A percentile compares a stretch with the other conserved stretches of the same genome.
These are phyloP conservation scores for Papilionanthe hybrid DNA, from an alignment of 116 monocot species.

Conservation along the genomic window DNA sequence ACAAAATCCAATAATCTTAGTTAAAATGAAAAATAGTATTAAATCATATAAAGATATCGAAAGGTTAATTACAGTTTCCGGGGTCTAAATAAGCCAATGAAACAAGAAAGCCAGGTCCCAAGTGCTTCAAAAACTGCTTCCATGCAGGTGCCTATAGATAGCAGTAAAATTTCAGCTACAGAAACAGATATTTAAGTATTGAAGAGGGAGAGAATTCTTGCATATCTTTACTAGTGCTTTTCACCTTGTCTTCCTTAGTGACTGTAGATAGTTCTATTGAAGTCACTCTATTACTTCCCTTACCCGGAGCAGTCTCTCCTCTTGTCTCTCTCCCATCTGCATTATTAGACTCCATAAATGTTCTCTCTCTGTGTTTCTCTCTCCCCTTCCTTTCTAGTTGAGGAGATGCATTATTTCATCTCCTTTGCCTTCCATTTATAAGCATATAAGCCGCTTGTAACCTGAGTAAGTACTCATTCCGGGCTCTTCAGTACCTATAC, in stretches of 20 bases:
- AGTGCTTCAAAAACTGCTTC: conserved; percentile 51
- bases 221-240: not conserved
- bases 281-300: not conserved
- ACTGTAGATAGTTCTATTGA: not conserved
- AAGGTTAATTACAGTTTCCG: conserved; percentile 45
- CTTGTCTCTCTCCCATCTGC: conserved; percentile 1
- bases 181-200: not conserved
- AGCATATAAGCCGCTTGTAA: not conserved
- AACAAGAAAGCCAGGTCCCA: conserved; percentile 75
- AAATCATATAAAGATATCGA: not conserved
- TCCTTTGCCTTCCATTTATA: not conserved
- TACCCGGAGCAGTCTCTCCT: not conserved
- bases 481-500: not conserved
- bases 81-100: conserved; percentile 76
- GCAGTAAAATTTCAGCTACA: not conserved
- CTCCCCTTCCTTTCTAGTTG: not conserved
- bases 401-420: not conserved
- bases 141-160: conserved; percentile 11
- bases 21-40: not conserved
- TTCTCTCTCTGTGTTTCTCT: not conserved
- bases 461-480: not conserved
- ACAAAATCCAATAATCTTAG: not conserved
- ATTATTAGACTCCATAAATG: not conserved
- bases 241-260: not conserved
- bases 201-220: no score